phyloP scores from a whole-genome alignment of 2,329 filamentous ascomycete species.

The Ophiostoma populinum region DNA sequence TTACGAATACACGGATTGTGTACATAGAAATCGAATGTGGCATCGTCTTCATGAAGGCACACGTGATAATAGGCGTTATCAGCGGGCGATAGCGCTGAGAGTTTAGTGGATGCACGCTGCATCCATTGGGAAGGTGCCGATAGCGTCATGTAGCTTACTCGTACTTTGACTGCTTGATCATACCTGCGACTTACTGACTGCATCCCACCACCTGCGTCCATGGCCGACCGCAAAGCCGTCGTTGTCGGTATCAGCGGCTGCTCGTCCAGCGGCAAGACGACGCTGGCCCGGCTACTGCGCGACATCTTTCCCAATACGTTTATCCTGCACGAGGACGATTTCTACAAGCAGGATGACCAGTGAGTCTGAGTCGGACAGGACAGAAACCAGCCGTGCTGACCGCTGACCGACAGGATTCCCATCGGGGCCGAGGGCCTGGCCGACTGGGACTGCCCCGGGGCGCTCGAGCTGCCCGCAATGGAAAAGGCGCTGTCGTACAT shows the following conservation, averaged over 20 bases:
- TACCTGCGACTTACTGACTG: too few relatives aligned
- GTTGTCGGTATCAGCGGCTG: slow-evolving; percentile 75
- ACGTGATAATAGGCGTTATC: too few relatives aligned
- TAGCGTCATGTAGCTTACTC: not conserved
- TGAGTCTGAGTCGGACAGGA: slow-evolving; percentile 20
- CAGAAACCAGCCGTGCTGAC: too few relatives aligned
- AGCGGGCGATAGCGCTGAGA: too few relatives aligned
- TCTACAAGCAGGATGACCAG: slow-evolving; percentile 68
- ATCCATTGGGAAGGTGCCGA: not conserved
- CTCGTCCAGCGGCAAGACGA: slow-evolving; percentile 90
- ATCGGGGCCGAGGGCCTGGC: slow-evolving; percentile 38
- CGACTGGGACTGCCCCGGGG: slow-evolving; percentile 83
- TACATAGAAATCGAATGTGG: too few relatives aligned
- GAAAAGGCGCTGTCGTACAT: slow-evolving; percentile 52
- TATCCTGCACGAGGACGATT: slow-evolving; percentile 91
- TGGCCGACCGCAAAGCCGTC: slow-evolving; percentile 28
- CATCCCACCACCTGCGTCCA: not conserved
- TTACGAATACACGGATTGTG: too few relatives aligned
- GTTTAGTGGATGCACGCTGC: too few relatives aligned
- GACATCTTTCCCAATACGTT: slow-evolving; percentile 64
- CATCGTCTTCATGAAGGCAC: too few relatives aligned
- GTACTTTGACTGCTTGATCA: not conserved
- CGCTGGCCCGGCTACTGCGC: slow-evolving; percentile 67
- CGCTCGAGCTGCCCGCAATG: slow-evolving; percentile 57
- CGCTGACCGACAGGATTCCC: slow-evolving; percentile 28